phyloP scores from a whole-genome alignment of 768 basidiomycete species.

The Boletus subparvulus region DNA sequence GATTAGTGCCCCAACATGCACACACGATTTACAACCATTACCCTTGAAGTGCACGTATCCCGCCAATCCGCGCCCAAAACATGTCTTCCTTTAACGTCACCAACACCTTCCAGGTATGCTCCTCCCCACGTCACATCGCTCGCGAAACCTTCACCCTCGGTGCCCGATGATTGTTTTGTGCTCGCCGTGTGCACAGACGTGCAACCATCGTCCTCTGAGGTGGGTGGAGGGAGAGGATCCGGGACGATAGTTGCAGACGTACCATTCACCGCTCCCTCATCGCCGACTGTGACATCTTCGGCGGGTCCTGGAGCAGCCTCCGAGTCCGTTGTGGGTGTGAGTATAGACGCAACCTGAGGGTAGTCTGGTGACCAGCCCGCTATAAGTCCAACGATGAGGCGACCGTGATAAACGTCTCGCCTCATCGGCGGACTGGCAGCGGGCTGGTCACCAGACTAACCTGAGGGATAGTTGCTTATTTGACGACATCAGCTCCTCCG shows the following conservation, averaged over 20 bases:
- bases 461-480: background rate
- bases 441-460: no score
- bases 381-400: no score
- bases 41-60: slow-evolving; percentile 24
- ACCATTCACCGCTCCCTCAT: background rate
- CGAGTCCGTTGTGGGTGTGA: background rate
- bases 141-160: slow-evolving; percentile 46
- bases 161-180: slow-evolving; percentile 25
- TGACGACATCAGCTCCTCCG: background rate
- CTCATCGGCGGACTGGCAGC: no score
- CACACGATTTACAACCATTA: background rate
- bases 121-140: slow-evolving; percentile 78
- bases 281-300: background rate
- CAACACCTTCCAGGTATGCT: slow-evolving; percentile 80
- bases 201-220: slow-evolving; percentile 3
- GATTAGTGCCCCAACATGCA: no score
- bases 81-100: slow-evolving; percentile 70
- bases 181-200: slow-evolving; percentile 21
- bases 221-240: background rate
- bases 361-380: no score
- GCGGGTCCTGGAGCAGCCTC: background rate
- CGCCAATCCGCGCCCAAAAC: slow-evolving; percentile 84
- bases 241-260: background rate
- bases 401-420: no score
- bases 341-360: background rate